These are phyloP conservation scores for Geotrichum candidum DNA, from an alignment of 1,139 yeast genomes.

Conservation along the genomic window DNA sequence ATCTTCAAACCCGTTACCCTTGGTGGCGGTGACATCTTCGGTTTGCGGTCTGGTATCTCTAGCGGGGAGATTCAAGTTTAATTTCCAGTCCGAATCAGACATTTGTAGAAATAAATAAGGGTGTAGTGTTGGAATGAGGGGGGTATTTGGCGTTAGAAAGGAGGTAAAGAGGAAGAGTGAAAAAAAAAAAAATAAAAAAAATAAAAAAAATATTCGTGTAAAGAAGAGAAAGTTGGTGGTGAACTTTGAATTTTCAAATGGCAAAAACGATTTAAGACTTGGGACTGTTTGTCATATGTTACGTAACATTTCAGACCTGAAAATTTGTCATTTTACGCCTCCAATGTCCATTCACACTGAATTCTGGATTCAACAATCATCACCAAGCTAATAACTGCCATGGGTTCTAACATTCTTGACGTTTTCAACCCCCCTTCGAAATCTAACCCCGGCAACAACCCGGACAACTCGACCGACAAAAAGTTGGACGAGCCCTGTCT, in stretches of 20 bases:
- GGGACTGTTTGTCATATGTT: neutral
- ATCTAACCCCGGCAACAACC: slow-evolving; percentile 33
- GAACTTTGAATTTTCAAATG: neutral
- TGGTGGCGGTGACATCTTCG: slow-evolving; percentile 88
- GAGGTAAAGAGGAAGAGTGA: neutral
- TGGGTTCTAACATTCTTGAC: slow-evolving; percentile 49
- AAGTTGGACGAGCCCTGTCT: slow-evolving; percentile 40
- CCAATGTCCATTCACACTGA: too few relatives aligned
- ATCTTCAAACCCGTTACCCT: slow-evolving; percentile 89
- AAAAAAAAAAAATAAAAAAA: neutral
- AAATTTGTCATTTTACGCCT: too few relatives aligned
- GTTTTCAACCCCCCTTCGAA: slow-evolving; percentile 54
- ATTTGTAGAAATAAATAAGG: neutral
- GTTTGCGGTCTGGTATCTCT: slow-evolving; percentile 93
- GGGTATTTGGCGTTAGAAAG: neutral
- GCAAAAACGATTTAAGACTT: neutral
- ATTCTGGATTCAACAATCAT: neutral
- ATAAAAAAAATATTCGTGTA: neutral
- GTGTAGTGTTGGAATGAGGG: neutral
- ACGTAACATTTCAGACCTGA: neutral
- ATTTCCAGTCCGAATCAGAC: slow-evolving; percentile 54
- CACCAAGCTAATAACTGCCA: slow-evolving; percentile 19
- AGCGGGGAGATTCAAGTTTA: slow-evolving; percentile 63
- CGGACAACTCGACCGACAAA: neutral
- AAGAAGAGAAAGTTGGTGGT: neutral